These are phyloP conservation scores for Vitis riparia DNA, from an alignment of 164 flowering plant genomes.

Conservation along the genomic window DNA sequence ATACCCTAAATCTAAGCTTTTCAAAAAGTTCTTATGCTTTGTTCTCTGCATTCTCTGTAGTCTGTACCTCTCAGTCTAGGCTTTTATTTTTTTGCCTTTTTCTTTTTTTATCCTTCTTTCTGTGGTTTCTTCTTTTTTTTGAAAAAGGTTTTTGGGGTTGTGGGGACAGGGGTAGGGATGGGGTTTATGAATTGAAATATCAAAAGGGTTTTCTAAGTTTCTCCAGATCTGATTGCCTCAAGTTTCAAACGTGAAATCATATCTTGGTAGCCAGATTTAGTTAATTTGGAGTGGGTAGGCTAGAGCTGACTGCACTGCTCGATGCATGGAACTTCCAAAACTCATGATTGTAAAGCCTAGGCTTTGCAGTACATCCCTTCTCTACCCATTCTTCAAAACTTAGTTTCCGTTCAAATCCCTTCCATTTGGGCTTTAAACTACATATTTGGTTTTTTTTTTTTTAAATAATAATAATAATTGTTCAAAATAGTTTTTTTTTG, in stretches of 20 bases:
- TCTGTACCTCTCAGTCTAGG: conserved; percentile 12
- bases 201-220: background rate
- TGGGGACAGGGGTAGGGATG: conserved; percentile 12
- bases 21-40: conserved; percentile 21
- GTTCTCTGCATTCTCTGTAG: background rate
- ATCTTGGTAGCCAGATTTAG: background rate
- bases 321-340: conserved; percentile 37
- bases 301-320: conserved; percentile 31
- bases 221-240: background rate
- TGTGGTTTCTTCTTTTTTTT: conserved; percentile 12
- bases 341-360: conserved; percentile 33
- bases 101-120: background rate
- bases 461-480: too few relatives aligned
- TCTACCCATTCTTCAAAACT: conserved; percentile 10
- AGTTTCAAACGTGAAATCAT: background rate
- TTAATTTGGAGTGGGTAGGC: background rate
- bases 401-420: background rate
- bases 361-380: conserved; percentile 15
- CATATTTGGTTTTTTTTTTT: too few relatives aligned
- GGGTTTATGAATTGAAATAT: background rate
- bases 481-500: too few relatives aligned
- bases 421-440: too few relatives aligned
- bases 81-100: conserved; percentile 6
- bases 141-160: conserved; percentile 3
- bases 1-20: conserved; percentile 11